These are phyloP conservation scores for Elsinoe necatrix DNA, from an alignment of 2,329 filamentous ascomycete genomes.

Conservation along the genomic window DNA sequence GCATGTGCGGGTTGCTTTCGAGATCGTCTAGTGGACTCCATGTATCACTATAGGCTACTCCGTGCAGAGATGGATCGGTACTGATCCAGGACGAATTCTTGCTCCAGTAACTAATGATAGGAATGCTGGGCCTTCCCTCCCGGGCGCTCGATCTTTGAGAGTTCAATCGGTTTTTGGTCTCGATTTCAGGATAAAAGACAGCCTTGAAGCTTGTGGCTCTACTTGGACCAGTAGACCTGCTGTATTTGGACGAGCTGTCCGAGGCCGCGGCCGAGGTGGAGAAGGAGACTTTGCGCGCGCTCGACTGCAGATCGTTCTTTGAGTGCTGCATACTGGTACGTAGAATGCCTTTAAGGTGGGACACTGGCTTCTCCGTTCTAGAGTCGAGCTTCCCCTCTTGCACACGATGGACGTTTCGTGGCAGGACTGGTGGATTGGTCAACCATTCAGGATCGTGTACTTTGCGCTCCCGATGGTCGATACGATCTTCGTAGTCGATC, in stretches of 20 bases:
- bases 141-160: constrained; percentile 14
- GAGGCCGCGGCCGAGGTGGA: not conserved
- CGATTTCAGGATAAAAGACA: constrained; percentile 1
- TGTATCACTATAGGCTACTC: constrained; percentile 7
- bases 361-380: not conserved
- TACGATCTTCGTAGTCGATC: constrained; percentile 21
- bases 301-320: not conserved
- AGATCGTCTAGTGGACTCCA: constrained; percentile 21
- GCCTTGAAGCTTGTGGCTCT: constrained; percentile 2
- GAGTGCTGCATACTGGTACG: not conserved
- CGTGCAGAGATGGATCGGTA: not conserved
- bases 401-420: not conserved
- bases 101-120: constrained; percentile 25
- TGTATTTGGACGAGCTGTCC: constrained; percentile 10
- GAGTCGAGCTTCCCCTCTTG: constrained; percentile 13
- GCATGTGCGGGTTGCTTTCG: constrained; percentile 27
- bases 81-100: constrained; percentile 6
- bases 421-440: constrained; percentile 30
- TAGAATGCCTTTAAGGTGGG: constrained; percentile 5
- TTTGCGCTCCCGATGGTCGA: constrained; percentile 19
- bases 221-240: constrained; percentile 3
- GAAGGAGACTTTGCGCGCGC: constrained; percentile 2
- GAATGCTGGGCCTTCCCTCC: constrained; percentile 18
- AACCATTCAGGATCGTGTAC: constrained; percentile 25
- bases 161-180: not conserved